phyloP scores from a whole-genome alignment of 1,284 basidiomycete genomes.

The Ceratobasidium sp. region DNA sequence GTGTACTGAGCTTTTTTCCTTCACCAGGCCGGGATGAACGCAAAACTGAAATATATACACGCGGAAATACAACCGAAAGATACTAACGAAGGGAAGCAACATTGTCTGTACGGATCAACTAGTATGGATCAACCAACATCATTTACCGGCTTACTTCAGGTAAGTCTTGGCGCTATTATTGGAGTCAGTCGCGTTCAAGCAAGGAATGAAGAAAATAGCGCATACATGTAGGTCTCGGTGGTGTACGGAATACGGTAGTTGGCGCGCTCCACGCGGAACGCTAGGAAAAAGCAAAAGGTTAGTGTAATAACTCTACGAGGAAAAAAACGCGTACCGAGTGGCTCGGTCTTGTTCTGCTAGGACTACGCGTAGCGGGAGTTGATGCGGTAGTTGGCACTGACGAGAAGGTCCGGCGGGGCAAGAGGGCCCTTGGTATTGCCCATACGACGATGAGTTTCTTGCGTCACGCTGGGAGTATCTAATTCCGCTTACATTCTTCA shows the following conservation, averaged over 20 bases:
- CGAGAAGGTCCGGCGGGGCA: conserved; percentile 39
- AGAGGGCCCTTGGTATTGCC: background rate
- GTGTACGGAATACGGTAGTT: conserved; percentile 44
- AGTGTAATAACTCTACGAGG: background rate
- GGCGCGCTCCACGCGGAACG: conserved; percentile 38
- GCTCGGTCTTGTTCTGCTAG: conserved; percentile 34
- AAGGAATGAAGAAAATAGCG: background rate
- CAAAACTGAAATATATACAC: background rate
- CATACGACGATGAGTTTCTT: background rate
- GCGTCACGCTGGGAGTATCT: background rate
- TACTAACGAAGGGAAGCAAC: background rate
- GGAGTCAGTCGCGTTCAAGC: background rate
- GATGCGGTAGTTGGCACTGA: conserved; percentile 38
- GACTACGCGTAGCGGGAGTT: conserved; percentile 41
- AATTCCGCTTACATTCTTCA: conserved; percentile 57
- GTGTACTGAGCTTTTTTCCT: background rate
- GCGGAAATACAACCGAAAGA: background rate
- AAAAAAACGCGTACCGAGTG: conserved; percentile 12
- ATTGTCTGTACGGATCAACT: too few species aligned
- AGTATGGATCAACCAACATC: too few species aligned
- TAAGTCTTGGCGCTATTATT: conserved; percentile 17
- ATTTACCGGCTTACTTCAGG: background rate
- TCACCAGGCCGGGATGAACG: background rate
- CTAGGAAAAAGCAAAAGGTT: background rate
- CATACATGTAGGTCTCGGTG: conserved; percentile 45